Conservation (phyloP, 176 grass and related monocot species). For the Ananas comosus region DNA sequence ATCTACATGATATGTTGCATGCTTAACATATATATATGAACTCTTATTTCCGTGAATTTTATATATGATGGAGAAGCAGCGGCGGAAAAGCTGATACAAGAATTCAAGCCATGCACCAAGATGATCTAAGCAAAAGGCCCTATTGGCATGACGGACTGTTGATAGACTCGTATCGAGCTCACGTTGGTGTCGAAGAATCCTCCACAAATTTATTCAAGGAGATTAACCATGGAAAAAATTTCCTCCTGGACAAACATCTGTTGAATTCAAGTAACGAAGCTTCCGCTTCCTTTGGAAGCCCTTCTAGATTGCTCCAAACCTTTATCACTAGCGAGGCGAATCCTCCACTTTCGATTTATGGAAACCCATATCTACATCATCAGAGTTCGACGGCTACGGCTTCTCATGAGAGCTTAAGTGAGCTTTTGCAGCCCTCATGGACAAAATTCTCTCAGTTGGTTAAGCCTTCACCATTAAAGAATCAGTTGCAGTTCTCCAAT, state of each 20-base stretch:
- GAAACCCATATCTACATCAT: not conserved
- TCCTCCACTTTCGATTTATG: not conserved
- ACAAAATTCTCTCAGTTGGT: slow-evolving; percentile 7
- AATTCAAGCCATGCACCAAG: slow-evolving; percentile 8
- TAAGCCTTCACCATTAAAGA: not conserved
- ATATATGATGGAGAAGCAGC: not conserved
- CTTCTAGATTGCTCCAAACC: not conserved
- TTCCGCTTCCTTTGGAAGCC: not conserved
- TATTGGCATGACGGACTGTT: not conserved
- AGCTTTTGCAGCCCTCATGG: slow-evolving; percentile 3
- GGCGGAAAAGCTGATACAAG: not conserved
- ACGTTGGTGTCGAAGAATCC: not conserved
- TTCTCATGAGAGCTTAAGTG: not conserved
- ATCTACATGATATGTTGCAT: too few relatives aligned
- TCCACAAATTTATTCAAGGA: not conserved
- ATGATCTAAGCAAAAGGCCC: not conserved
- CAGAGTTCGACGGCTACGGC: not conserved
- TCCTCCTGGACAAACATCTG: not conserved
- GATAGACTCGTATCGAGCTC: not conserved
- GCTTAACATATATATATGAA: not conserved
- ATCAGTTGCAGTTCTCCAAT: not conserved
- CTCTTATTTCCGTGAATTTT: not conserved
- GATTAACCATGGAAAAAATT: not conserved
- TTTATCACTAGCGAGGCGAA: not conserved
- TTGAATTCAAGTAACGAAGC: not conserved